These are phyloP conservation scores for Penicillium lagena DNA, from an alignment of 495 filamentous ascomycete species.

Conservation along the genomic window DNA sequence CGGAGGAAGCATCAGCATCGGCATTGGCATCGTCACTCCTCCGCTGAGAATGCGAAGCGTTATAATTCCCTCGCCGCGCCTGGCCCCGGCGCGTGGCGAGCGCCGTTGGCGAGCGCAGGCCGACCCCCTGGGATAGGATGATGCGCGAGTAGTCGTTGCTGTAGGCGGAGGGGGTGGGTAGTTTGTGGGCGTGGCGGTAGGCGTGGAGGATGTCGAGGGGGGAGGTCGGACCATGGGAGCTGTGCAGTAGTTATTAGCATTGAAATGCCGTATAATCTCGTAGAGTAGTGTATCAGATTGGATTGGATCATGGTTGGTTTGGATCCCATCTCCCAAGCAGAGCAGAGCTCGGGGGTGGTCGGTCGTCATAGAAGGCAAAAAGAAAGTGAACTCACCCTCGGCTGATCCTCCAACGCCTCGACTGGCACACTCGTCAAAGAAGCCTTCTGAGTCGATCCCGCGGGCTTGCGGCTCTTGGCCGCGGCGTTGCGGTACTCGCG, in stretches of 20 bases:
- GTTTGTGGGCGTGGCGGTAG: slow-evolving; percentile 72
- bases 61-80: too few relatives aligned
- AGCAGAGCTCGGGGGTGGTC: not conserved
- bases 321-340: too few relatives aligned
- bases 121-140: slow-evolving; percentile 66
- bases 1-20: slow-evolving; percentile 2
- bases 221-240: slow-evolving; percentile 73
- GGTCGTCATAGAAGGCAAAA: not conserved
- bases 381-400: slow-evolving; percentile 24
- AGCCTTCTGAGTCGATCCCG: slow-evolving; percentile 19
- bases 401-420: slow-evolving; percentile 19
- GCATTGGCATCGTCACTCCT: too few relatives aligned
- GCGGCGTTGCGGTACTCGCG: slow-evolving; percentile 34
- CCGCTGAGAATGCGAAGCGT: too few relatives aligned
- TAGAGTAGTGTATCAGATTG: too few relatives aligned
- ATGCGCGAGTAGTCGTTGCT: slow-evolving; percentile 64
- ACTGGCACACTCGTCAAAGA: slow-evolving; percentile 32
- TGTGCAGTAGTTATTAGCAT: slow-evolving; percentile 18
- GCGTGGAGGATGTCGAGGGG: slow-evolving; percentile 67
- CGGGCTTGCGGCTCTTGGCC: slow-evolving; percentile 29
- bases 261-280: too few relatives aligned
- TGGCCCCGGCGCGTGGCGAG: slow-evolving; percentile 37
- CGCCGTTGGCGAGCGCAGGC: slow-evolving; percentile 44
- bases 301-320: too few relatives aligned
- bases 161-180: slow-evolving; percentile 65